phyloP scores from a whole-genome alignment of 192 early-diverging fungal genomes.

The Backusella westeae region DNA sequence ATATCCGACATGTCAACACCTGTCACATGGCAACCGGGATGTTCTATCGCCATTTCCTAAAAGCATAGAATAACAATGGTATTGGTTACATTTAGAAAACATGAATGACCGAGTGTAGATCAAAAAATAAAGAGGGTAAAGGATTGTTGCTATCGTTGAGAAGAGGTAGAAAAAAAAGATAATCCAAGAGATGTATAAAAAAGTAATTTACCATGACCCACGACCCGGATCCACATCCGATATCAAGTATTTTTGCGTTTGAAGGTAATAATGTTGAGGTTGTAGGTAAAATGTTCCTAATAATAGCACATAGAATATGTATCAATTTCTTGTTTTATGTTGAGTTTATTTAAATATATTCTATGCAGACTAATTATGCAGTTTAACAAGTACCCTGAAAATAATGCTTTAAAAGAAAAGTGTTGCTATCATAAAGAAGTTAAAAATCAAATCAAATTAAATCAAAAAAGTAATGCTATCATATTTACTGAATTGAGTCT shows the following conservation, averaged over 20 bases:
- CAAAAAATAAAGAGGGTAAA: not conserved
- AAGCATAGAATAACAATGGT: not conserved
- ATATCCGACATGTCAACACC: constrained; percentile 40
- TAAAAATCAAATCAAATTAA: not conserved
- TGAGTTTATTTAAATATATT: constrained; percentile 9
- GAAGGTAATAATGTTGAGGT: not conserved
- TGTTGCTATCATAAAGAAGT: constrained; percentile 12
- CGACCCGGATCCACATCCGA: constrained; percentile 40
- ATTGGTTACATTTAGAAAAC: not conserved
- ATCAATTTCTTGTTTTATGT: constrained; percentile 4
- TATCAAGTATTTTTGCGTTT: constrained; percentile 28
- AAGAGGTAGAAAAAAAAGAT: not conserved
- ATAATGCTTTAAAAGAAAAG: constrained; percentile 17
- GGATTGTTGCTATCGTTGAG: not conserved
- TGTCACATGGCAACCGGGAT: constrained; percentile 22
- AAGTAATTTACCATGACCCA: constrained; percentile 32
- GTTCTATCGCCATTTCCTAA: constrained; percentile 38
- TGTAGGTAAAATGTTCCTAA: constrained; percentile 9
- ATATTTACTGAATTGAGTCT: constrained; percentile 20
- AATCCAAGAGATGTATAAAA: not conserved
- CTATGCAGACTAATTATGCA: constrained; percentile 4
- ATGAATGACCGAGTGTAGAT: not conserved
- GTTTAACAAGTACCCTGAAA: constrained; percentile 7
- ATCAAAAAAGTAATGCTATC: no score
- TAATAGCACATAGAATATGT: not conserved